These are phyloP conservation scores for Penicillium sp. DNA, from an alignment of 2,329 filamentous ascomycete genomes.

Conservation along the genomic window DNA sequence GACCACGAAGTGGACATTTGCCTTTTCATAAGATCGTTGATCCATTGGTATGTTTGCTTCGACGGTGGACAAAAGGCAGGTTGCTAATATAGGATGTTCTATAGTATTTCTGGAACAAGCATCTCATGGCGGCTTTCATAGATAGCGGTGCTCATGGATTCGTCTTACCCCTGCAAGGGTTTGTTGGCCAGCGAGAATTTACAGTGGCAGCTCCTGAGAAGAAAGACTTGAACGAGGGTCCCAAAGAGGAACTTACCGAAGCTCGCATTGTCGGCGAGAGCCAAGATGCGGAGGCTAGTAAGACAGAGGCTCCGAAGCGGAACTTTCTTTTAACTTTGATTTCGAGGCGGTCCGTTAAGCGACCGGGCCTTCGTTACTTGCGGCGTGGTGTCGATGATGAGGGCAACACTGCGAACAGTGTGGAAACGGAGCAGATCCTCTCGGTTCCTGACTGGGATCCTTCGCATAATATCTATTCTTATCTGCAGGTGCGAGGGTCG, in stretches of 20 bases:
- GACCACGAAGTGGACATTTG: slow-evolving; percentile 41
- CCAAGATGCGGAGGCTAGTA: slow-evolving; percentile 25
- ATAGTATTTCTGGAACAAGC: slow-evolving; percentile 84
- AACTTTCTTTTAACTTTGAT: slow-evolving; percentile 79
- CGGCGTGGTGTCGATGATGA: slow-evolving; percentile 86
- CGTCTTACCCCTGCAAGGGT: slow-evolving; percentile 81
- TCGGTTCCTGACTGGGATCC: slow-evolving; percentile 63
- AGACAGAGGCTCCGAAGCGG: slow-evolving; percentile 29
- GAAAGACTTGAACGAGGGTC: slow-evolving; percentile 8
- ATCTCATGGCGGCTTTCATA: slow-evolving; percentile 68
- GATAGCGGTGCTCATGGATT: slow-evolving; percentile 66
- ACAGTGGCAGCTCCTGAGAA: slow-evolving; percentile 52
- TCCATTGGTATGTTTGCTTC: slow-evolving; percentile 46
- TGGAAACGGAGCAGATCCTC: slow-evolving; percentile 93
- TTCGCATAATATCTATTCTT: slow-evolving; percentile 65
- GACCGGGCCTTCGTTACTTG: slow-evolving; percentile 83
- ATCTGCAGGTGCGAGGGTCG: slow-evolving; percentile 81
- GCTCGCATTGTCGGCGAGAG: slow-evolving; percentile 43
- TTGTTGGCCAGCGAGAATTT: slow-evolving; percentile 81
- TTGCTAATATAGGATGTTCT: slow-evolving; percentile 6
- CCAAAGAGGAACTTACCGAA: slow-evolving; percentile 20
- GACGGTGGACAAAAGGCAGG: background rate
- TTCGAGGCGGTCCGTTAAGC: slow-evolving; percentile 78
- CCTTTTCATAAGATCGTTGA: slow-evolving; percentile 71
- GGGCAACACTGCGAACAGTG: slow-evolving; percentile 79